phyloP scores from a whole-genome alignment of 148 eudicot genomes.

The Rhododendron mucronatum region DNA sequence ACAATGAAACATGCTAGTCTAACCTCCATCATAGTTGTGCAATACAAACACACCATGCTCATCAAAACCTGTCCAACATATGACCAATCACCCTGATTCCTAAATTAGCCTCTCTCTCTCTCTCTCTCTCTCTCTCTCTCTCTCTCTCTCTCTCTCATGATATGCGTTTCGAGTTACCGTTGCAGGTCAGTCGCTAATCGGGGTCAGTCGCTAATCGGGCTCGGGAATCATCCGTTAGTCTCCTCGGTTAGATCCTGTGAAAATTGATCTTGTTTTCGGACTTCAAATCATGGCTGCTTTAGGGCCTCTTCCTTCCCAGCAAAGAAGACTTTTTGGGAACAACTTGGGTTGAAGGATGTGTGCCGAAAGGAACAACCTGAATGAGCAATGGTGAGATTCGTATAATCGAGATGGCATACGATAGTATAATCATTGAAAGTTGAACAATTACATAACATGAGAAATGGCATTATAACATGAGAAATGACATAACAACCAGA shows the following conservation, averaged over 20 bases:
- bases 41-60: neutral
- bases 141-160: neutral
- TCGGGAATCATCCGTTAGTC: neutral
- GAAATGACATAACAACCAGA: neutral
- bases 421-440: neutral
- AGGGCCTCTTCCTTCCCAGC: neutral
- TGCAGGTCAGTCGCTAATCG: neutral
- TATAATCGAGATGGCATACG: neutral
- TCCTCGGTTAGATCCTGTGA: neutral
- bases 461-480: neutral
- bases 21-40: neutral
- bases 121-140: too few species aligned
- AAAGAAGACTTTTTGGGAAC: neutral
- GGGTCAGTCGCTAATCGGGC: neutral
- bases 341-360: neutral
- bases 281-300: neutral
- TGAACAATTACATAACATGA: neutral
- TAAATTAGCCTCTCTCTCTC: neutral
- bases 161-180: neutral
- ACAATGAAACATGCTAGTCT: neutral
- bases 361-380: slow-evolving; percentile 32
- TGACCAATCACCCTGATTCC: neutral
- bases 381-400: slow-evolving; percentile 8
- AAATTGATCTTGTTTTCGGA: neutral
- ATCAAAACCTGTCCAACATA: neutral